phyloP scores from a whole-genome alignment of 2,329 filamentous ascomycete species.

The Cadophora gregata region DNA sequence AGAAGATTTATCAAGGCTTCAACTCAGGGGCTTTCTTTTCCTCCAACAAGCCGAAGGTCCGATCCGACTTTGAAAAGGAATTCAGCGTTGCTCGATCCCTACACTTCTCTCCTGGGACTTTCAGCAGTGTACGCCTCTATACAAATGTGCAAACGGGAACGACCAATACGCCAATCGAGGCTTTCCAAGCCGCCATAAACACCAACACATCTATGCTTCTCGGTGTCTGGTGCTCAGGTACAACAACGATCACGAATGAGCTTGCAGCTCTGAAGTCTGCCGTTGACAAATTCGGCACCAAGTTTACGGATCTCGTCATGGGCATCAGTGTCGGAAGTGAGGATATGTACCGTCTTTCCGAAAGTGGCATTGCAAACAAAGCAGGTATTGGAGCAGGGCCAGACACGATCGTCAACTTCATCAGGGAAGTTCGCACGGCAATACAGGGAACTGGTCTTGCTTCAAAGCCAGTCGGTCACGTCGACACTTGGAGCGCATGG shows the following conservation, averaged over 20 bases:
- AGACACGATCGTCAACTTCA: conserved; percentile 64
- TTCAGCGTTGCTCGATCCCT: neutral
- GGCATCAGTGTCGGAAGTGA: conserved; percentile 86
- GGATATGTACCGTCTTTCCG: conserved; percentile 79
- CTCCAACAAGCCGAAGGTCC: neutral
- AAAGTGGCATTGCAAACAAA: conserved; percentile 46
- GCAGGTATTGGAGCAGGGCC: conserved; percentile 47
- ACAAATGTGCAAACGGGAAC: conserved; percentile 52
- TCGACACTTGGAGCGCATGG: conserved; percentile 78
- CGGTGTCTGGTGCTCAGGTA: conserved; percentile 68
- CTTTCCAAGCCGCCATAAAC: conserved; percentile 80
- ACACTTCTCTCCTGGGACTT: conserved; percentile 49
- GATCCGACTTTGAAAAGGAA: neutral
- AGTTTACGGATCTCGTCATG: conserved; percentile 69
- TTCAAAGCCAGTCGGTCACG: conserved; percentile 16
- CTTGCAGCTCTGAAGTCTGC: conserved; percentile 71
- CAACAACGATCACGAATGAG: conserved; percentile 71
- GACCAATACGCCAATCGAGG: conserved; percentile 58
- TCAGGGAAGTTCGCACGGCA: conserved; percentile 16
- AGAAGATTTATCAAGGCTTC: neutral
- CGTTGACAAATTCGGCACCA: conserved; percentile 68
- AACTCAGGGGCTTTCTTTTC: neutral
- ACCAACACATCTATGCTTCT: conserved; percentile 81
- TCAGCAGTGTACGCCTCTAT: conserved; percentile 72
- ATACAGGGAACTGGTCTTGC: conserved; percentile 14